phyloP scores from a whole-genome alignment of 441 rosid genomes.

The Mallotus japonicus region DNA sequence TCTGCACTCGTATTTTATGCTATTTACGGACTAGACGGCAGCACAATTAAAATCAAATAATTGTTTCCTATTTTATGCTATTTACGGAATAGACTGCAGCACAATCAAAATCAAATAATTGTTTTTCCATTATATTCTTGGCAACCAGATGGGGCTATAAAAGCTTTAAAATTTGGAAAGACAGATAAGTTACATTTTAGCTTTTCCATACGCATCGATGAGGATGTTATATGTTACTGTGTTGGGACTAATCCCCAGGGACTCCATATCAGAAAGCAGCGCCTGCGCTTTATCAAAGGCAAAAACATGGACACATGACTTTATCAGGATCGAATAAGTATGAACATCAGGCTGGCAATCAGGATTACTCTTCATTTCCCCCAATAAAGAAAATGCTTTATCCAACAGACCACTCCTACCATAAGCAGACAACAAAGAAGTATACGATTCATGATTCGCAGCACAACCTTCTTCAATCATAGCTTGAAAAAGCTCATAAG shows the following conservation, averaged over 20 bases:
- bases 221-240: slow-evolving; percentile 78
- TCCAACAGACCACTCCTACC: slow-evolving; percentile 72
- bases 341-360: slow-evolving; percentile 81
- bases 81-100: no score
- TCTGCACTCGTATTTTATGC: not conserved
- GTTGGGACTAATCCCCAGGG: slow-evolving; percentile 66
- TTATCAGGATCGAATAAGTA: slow-evolving; percentile 80
- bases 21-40: not conserved
- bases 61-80: no score
- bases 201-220: slow-evolving; percentile 83
- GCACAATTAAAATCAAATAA: not conserved
- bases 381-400: slow-evolving; percentile 59
- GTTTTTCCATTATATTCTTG: slow-evolving; percentile 1
- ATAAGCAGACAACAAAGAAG: slow-evolving; percentile 76
- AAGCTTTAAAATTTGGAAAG: slow-evolving; percentile 10
- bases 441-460: slow-evolving; percentile 63
- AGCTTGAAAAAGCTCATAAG: slow-evolving; percentile 64
- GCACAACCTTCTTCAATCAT: slow-evolving; percentile 77
- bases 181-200: slow-evolving; percentile 55
- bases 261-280: slow-evolving; percentile 72
- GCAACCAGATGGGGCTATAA: slow-evolving; percentile 24
- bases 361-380: slow-evolving; percentile 66
- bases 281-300: slow-evolving; percentile 55
- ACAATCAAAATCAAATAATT: no score
- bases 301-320: slow-evolving; percentile 76